Conservation (phyloP, 345 rosid species). For the Barbarea vulgaris region DNA sequence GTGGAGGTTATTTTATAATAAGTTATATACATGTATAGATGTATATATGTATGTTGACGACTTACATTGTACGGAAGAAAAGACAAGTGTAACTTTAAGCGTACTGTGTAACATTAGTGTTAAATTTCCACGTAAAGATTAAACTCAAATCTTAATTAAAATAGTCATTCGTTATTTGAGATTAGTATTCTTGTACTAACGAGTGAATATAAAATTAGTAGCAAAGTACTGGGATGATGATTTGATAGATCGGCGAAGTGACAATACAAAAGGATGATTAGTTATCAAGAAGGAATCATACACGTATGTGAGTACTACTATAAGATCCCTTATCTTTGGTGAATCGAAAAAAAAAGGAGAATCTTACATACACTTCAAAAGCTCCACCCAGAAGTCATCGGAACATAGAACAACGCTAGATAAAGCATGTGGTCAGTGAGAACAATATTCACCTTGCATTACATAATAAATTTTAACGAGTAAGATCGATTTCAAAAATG, state of each 20-base stretch:
- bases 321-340: slow-evolving; percentile 33
- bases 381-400: slow-evolving; percentile 23
- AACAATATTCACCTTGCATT: slow-evolving; percentile 8
- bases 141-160: slow-evolving; percentile 21
- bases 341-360: slow-evolving; percentile 16
- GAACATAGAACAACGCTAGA: slow-evolving; percentile 20
- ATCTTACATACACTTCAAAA: slow-evolving; percentile 24
- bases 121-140: slow-evolving; percentile 1
- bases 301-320: slow-evolving; percentile 23
- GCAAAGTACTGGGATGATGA: neutral
- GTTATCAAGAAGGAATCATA: slow-evolving; percentile 31
- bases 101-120: slow-evolving; percentile 11
- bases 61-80: slow-evolving; percentile 38
- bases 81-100: slow-evolving; percentile 28
- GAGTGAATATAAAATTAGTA: neutral
- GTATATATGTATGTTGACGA: slow-evolving; percentile 30
- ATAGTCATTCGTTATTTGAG: neutral
- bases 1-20: slow-evolving; percentile 16
- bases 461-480: neutral
- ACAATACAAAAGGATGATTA: slow-evolving; percentile 19
- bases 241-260: slow-evolving; percentile 23
- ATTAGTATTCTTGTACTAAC: neutral
- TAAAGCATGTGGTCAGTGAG: neutral
- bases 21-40: slow-evolving; percentile 31
- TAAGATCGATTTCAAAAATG: neutral